These are phyloP conservation scores for Musa beccarii DNA, from an alignment of 176 grass and related monocot genomes.

Conservation along the genomic window DNA sequence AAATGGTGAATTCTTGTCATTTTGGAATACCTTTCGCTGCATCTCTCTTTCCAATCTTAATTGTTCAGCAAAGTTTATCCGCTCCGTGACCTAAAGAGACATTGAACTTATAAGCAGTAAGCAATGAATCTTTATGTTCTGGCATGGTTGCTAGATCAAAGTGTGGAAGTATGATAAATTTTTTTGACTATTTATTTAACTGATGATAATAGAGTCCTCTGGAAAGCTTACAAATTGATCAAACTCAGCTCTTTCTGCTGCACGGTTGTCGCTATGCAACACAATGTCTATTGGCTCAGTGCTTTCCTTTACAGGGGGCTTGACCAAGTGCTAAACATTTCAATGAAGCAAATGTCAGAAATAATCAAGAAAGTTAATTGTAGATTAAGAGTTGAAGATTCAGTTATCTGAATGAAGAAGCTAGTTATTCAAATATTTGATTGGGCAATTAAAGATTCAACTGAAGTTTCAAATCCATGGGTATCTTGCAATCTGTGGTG, in stretches of 20 bases:
- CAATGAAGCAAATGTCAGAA: background rate
- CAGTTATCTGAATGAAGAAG: too few species aligned
- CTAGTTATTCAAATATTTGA: too few species aligned
- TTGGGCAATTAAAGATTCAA: too few species aligned
- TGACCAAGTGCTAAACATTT: conserved; percentile 46
- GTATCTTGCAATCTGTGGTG: too few species aligned
- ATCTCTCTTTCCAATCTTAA: conserved; percentile 47
- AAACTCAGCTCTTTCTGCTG: conserved; percentile 62
- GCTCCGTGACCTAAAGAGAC: conserved; percentile 41
- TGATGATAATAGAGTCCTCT: background rate
- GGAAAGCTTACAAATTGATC: conserved; percentile 64
- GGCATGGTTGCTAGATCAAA: background rate
- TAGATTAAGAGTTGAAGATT: background rate
- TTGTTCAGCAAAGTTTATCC: conserved; percentile 41
- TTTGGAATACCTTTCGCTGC: conserved; percentile 46
- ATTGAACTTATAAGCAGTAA: background rate
- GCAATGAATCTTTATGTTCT: background rate
- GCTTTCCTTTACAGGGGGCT: conserved; percentile 63
- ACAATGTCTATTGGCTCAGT: conserved; percentile 76
- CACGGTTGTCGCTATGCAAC: conserved; percentile 77
- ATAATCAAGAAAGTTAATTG: background rate
- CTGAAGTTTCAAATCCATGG: background rate
- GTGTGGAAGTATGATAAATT: background rate
- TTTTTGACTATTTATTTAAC: background rate
- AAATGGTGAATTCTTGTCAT: background rate